Evolutionary conservation across 2,329 filamentous ascomycete species (phyloP).

Genomic region (Colletotrichum neosansevieriae): DNA sequence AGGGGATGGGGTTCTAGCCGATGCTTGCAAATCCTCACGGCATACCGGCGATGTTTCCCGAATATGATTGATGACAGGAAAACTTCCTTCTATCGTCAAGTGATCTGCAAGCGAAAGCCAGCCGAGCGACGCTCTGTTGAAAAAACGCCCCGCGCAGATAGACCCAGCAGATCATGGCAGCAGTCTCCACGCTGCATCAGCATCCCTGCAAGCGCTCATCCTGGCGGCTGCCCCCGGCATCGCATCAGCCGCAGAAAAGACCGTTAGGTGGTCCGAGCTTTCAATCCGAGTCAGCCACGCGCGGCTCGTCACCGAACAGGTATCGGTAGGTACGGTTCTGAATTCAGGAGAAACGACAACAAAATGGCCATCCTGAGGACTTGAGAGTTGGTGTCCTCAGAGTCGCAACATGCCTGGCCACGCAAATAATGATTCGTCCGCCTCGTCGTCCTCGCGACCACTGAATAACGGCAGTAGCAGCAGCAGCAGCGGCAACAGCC

Average conservation of each 20-base stretch:
- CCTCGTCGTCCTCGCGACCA: slow-evolving; percentile 51
- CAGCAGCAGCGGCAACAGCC: slow-evolving; percentile 37
- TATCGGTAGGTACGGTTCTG: slow-evolving; percentile 11
- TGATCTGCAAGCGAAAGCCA: slow-evolving; percentile 3
- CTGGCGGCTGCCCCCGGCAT: slow-evolving; percentile 15
- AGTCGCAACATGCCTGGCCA: slow-evolving; percentile 56
- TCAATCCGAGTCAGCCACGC: slow-evolving; percentile 33
- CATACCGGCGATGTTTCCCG: not conserved
- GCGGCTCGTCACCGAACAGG: slow-evolving; percentile 28
- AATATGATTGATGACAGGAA: not conserved
- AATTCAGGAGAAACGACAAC: slow-evolving; percentile 45
- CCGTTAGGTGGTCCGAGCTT: slow-evolving; percentile 22
- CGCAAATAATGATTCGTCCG: slow-evolving; percentile 50
- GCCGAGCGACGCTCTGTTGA: slow-evolving; percentile 26
- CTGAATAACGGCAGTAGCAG: slow-evolving; percentile 31
- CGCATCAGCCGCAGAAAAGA: slow-evolving; percentile 33
- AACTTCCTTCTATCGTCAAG: not conserved
- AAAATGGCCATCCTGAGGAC: slow-evolving; percentile 46
- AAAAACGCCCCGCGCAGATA: slow-evolving; percentile 37
- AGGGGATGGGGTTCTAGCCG: too few relatives aligned
- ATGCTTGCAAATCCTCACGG: not conserved
- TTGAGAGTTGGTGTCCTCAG: slow-evolving; percentile 38
- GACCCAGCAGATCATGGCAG: slow-evolving; percentile 31
- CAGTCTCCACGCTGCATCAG: slow-evolving; percentile 22
- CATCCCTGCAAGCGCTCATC: slow-evolving; percentile 23